Conservation (phyloP, 1,284 basidiomycete genomes). For the Ceratobasidium sp. region DNA sequence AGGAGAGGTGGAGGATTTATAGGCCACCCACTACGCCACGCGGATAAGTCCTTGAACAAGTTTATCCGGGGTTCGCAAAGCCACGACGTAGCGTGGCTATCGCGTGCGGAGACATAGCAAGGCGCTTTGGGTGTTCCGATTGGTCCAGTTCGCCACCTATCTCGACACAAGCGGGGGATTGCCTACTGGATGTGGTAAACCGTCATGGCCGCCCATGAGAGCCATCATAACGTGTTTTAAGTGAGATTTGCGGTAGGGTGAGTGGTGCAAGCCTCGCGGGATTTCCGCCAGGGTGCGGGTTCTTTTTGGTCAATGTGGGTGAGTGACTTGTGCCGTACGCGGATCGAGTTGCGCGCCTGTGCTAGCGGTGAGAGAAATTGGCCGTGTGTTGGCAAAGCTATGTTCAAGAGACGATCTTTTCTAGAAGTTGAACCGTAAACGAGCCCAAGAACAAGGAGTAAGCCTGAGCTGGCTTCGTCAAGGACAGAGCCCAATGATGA, state of each 20-base stretch:
- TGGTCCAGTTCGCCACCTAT: neutral
- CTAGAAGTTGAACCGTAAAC: no score
- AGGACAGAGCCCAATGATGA: no score
- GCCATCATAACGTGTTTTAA: constrained; percentile 15
- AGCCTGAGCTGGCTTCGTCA: no score
- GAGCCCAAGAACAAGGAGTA: no score
- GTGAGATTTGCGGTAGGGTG: constrained; percentile 8
- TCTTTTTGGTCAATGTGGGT: neutral
- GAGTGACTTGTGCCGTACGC: constrained; percentile 17
- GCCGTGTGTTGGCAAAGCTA: neutral
- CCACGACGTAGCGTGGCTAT: neutral
- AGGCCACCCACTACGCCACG: neutral
- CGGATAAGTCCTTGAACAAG: neutral
- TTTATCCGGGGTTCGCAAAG: neutral
- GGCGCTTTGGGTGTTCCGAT: neutral
- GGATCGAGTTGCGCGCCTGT: neutral
- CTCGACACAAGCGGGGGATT: neutral
- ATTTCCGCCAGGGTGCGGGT: neutral
- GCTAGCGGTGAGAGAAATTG: neutral
- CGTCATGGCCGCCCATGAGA: neutral
- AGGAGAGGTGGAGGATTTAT: constrained; percentile 18
- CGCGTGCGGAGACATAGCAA: neutral
- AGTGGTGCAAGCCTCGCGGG: neutral
- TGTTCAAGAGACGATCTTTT: no score
- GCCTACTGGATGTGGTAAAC: neutral